phyloP scores from a whole-genome alignment of 176 grass and related monocot genomes.

The Cenchrus fungigraminus region DNA sequence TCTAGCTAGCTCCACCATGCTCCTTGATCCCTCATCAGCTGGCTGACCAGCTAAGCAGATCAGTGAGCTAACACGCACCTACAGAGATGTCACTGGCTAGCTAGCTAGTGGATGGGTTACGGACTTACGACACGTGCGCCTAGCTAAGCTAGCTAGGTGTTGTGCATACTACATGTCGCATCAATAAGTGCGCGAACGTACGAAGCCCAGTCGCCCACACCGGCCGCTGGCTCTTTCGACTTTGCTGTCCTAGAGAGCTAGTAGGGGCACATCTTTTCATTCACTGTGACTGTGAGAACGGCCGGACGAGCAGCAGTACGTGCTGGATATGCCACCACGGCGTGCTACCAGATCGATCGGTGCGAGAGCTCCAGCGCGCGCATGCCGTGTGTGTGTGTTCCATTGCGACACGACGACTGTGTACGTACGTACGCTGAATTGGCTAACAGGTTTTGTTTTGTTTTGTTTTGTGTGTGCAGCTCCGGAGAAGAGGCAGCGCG shows the following conservation, averaged over 20 bases:
- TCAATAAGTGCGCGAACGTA: constrained; percentile 23
- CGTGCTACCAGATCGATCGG: too few relatives aligned
- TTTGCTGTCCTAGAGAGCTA: neutral
- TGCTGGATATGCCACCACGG: too few relatives aligned
- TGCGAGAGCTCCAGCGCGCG: neutral
- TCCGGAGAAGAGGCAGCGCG: constrained; percentile 98
- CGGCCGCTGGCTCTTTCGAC: neutral
- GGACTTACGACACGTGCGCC: neutral
- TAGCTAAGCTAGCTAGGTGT: neutral
- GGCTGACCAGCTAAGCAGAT: neutral
- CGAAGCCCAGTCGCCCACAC: constrained; percentile 34
- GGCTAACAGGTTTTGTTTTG: neutral
- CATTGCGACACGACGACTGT: neutral
- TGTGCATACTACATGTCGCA: constrained; percentile 6
- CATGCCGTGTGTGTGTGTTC: neutral
- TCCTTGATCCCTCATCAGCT: neutral
- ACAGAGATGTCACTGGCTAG: neutral
- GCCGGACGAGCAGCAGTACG: too few relatives aligned
- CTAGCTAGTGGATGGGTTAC: neutral
- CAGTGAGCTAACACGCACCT: neutral
- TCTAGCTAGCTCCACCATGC: neutral
- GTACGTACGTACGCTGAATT: too few relatives aligned
- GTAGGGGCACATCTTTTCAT: neutral
- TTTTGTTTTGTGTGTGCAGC: constrained; percentile 51
- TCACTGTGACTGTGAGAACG: constrained; percentile 22